Evolutionary conservation across 1,284 basidiomycete species (phyloP).

Genomic region (Anthracocystis walkeri): DNA sequence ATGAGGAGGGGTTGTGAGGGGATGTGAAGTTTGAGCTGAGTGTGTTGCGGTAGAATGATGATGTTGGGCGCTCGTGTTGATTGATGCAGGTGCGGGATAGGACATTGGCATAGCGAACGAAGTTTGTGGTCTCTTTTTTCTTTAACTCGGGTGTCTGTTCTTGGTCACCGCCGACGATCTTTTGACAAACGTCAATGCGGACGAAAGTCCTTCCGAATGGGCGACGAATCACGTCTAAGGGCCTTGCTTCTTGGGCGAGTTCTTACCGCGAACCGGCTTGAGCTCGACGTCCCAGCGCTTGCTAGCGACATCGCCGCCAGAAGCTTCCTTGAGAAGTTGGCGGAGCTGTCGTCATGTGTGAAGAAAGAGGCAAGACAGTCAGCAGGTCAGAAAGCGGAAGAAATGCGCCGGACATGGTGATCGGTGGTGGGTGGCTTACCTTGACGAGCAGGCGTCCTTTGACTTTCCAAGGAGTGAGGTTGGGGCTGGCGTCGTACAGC

Average conservation of each 20-base stretch:
- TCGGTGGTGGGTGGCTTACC: constrained; percentile 5
- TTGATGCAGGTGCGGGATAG: too few species aligned
- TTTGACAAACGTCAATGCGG: too few species aligned
- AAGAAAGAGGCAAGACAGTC: neutral
- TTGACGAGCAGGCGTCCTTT: constrained; percentile 39
- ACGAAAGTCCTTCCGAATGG: too few species aligned
- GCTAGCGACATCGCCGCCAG: constrained; percentile 29
- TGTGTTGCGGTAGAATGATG: too few species aligned
- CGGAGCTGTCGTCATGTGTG: constrained; percentile 20
- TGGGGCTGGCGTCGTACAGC: constrained; percentile 40
- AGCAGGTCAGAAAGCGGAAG: neutral
- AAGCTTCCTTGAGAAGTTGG: constrained; percentile 24
- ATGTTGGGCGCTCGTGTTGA: too few species aligned
- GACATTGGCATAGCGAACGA: too few species aligned
- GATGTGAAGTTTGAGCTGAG: too few species aligned
- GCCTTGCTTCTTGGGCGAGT: constrained; percentile 27
- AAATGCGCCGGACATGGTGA: too few species aligned
- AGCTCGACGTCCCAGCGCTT: constrained; percentile 43
- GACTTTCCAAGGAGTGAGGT: constrained; percentile 29
- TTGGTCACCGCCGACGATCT: too few species aligned
- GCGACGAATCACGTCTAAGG: neutral
- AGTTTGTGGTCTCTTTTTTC: too few species aligned
- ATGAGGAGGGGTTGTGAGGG: too few species aligned
- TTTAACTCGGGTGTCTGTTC: too few species aligned
- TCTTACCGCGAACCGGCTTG: constrained; percentile 25